Conservation (phyloP, 2,329 filamentous ascomycete species). For the Juglanconis oblonga region DNA sequence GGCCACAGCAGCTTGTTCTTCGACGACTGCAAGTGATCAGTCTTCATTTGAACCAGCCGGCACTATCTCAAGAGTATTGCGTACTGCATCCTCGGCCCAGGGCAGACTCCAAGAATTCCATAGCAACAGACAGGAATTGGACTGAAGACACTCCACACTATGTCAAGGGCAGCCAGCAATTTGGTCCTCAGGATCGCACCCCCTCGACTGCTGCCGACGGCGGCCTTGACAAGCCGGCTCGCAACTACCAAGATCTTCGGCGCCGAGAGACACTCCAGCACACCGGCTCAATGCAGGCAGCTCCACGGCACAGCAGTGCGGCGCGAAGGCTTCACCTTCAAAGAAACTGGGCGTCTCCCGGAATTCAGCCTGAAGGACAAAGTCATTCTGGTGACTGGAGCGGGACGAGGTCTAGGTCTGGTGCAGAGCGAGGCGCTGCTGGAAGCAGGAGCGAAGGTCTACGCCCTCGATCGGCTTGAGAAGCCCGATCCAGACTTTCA, state of each 20-base stretch:
- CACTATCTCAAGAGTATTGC: too few species aligned
- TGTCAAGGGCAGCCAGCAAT: slow-evolving; percentile 8
- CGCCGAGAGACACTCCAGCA: too few species aligned
- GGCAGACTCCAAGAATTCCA: background rate
- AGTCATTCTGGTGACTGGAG: slow-evolving; percentile 74
- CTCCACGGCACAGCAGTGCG: slow-evolving; percentile 6
- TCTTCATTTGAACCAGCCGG: background rate
- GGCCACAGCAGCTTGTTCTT: background rate
- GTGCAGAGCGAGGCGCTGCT: slow-evolving; percentile 76
- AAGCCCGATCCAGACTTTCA: slow-evolving; percentile 59
- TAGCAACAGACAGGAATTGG: background rate
- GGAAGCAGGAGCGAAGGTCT: slow-evolving; percentile 71
- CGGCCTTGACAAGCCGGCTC: background rate
- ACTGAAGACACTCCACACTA: background rate
- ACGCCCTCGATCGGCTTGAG: slow-evolving; percentile 62
- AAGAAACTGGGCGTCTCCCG: slow-evolving; percentile 42
- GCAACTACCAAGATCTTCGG: background rate
- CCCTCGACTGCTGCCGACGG: background rate
- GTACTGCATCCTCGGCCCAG: background rate
- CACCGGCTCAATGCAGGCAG: background rate
- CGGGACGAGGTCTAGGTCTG: slow-evolving; percentile 72
- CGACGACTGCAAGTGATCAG: background rate
- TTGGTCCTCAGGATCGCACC: background rate
- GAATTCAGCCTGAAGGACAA: slow-evolving; percentile 76
- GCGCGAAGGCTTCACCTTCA: slow-evolving; percentile 1